A percentile compares a stretch with the other conserved stretches of the same genome.
phyloP scores from a whole-genome alignment of 2,329 filamentous ascomycete genomes.

The Colletotrichum sp. region DNA sequence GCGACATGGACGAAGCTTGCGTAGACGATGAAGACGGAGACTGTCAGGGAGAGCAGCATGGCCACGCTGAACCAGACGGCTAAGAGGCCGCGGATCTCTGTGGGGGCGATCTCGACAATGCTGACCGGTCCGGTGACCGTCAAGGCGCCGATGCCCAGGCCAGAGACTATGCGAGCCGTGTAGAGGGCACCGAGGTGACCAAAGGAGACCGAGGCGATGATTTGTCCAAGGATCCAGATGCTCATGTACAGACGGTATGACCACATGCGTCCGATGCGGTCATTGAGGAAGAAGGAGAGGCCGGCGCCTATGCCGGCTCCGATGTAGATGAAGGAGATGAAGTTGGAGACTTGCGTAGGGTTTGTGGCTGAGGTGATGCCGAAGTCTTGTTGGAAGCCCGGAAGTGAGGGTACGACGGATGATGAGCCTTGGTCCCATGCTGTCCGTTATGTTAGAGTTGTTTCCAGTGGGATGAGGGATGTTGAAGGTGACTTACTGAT shows the following conservation, averaged over 20 bases:
- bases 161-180: conserved; percentile 38
- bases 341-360: conserved; percentile 30
- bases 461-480: not conserved
- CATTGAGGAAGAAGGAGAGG: conserved; percentile 45
- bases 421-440: conserved; percentile 1
- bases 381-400: conserved; percentile 39
- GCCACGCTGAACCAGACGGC: conserved; percentile 40
- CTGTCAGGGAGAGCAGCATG: conserved; percentile 37
- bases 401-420: conserved; percentile 34
- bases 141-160: conserved; percentile 41
- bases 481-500: not conserved
- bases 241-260: conserved; percentile 40
- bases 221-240: conserved; percentile 37
- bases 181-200: conserved; percentile 35
- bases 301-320: conserved; percentile 22
- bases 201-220: conserved; percentile 33
- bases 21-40: conserved; percentile 37
- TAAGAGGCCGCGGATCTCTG: conserved; percentile 42
- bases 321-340: conserved; percentile 40
- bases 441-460: not conserved
- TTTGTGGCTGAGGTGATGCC: conserved; percentile 28
- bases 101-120: conserved; percentile 45
- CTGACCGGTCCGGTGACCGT: conserved; percentile 41
- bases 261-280: conserved; percentile 44
- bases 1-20: conserved; percentile 35